Base-by-base conservation (phyloP, 2,329 filamentous ascomycete genomes). In the Cytospora schulzeri region DNA sequence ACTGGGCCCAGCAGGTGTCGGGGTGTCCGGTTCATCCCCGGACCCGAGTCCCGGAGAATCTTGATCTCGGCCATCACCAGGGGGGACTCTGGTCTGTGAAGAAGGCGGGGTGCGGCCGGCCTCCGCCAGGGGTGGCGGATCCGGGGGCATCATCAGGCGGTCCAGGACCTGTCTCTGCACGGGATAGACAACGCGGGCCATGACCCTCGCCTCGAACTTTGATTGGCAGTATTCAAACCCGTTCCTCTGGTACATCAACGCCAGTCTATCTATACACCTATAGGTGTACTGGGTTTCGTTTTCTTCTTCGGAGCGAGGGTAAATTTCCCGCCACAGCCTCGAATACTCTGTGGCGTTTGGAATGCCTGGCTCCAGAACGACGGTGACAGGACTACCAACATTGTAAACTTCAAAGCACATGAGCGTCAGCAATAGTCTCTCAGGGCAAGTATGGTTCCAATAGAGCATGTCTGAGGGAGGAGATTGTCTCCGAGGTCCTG, bases 131-230 rank as follows among this genome's bases (percentile, higher is more conserved):
- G 45, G 45, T 24, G 45, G 45, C 11, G 22, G 9, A 5, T 48
- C 45, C 45, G 45, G 45, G n/a, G 45, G 45, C 45, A 24, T 12
- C 45, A 48, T 48, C n/a, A 48, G 45, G n/a, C n/a, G 45, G 45
- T 48, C 45, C 11, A 2, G n/a, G 9, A n/a, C n/a, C 8, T 24
- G n/a, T 8, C 45, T 48, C 9, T 4, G 7, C 45, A 24, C 45
- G n/a, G 45, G 45, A 12, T 5, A 9, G 45, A 48, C n/a, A 9
- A 48, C n/a, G 11, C 45, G 45, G 45, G 8, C 45, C 45, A 48
- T 22, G 45, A 24, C 7, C 3, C n/a, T 24, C 8, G 11, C 3
- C 2, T 0, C 5, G 8, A 4, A 24, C 2, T 4, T 1, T 2
- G n/a, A 24, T 3, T 12, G n/a, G 1, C 7, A 12, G n/a, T 48